phyloP scores from a whole-genome alignment of 192 early-diverging fungal species.

The Coemansia sp. region DNA sequence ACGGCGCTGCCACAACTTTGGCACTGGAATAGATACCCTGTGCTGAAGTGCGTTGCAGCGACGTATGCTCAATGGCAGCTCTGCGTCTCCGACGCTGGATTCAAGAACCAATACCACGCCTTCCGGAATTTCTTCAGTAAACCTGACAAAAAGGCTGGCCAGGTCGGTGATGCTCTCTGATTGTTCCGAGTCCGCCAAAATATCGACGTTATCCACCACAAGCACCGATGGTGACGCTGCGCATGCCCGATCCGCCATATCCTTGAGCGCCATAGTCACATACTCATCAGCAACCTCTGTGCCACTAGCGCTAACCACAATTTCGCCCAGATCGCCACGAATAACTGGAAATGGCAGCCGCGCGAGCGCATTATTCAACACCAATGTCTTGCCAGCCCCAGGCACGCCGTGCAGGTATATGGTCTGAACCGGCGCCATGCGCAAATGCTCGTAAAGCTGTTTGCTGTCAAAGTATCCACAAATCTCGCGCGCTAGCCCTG shows the following conservation, averaged over 20 bases:
- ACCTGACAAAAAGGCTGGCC: constrained; percentile 16
- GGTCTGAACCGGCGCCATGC: constrained; percentile 16
- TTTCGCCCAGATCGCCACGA: constrained; percentile 17
- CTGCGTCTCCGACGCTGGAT: constrained; percentile 11
- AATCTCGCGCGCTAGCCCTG: constrained; percentile 14
- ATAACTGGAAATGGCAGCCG: constrained; percentile 16
- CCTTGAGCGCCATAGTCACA: constrained; percentile 22
- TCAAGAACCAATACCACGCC: constrained; percentile 41
- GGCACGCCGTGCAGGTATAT: constrained; percentile 19
- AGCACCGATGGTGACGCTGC: constrained; percentile 30
- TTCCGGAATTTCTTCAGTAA: constrained; percentile 16
- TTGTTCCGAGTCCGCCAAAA: constrained; percentile 23
- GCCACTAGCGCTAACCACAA: constrained; percentile 25
- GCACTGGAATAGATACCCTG: constrained; percentile 8
- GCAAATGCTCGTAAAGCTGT: constrained; percentile 13
- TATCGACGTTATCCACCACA: constrained; percentile 20
- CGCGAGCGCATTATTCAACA: constrained; percentile 18
- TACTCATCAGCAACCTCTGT: constrained; percentile 34
- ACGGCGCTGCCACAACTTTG: constrained; percentile 20
- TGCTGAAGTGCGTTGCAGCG: constrained; percentile 28
- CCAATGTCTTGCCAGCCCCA: constrained; percentile 33
- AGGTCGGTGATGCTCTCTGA: constrained; percentile 11
- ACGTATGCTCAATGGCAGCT: constrained; percentile 19
- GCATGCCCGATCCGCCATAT: constrained; percentile 13
- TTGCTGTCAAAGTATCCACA: constrained; percentile 25